Percentiles rank a stretch among this genome's conserved stretches.
These are phyloP conservation scores for Eucalyptus polybractea DNA, from an alignment of 345 rosid genomes.

Conservation along the genomic window DNA sequence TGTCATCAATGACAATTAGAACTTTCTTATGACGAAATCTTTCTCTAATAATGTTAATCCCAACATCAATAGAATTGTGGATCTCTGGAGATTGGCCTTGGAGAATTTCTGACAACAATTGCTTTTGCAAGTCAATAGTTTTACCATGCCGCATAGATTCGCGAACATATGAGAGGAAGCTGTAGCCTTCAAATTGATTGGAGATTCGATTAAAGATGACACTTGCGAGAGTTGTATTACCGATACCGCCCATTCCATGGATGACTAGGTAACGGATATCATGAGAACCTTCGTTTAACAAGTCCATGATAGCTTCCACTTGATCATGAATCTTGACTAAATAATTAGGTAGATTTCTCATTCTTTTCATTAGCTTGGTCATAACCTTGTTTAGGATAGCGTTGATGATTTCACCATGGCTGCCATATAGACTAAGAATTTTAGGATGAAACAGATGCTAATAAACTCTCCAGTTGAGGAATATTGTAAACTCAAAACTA, in stretches of 20 bases:
- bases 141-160: accelerated
- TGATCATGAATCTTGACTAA: not conserved
- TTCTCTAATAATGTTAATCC: not conserved
- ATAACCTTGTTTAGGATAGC: accelerated
- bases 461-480: not conserved
- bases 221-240: not conserved
- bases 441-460: accelerated
- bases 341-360: not conserved
- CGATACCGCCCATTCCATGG: not conserved
- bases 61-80: not conserved
- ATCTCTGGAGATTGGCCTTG: not conserved
- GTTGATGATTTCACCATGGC: no score
- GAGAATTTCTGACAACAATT: not conserved
- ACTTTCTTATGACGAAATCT: not conserved
- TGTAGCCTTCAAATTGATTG: not conserved
- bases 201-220: not conserved
- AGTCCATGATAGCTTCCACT: not conserved
- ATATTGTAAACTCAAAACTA: accelerated
- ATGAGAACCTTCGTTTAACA: not conserved
- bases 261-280: accelerated
- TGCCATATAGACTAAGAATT: no score
- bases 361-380: not conserved
- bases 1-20: accelerated
- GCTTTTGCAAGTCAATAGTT: not conserved
- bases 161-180: not conserved